Conservation (phyloP, 495 filamentous ascomycete species). For the Annulohypoxylon maeteangense region DNA sequence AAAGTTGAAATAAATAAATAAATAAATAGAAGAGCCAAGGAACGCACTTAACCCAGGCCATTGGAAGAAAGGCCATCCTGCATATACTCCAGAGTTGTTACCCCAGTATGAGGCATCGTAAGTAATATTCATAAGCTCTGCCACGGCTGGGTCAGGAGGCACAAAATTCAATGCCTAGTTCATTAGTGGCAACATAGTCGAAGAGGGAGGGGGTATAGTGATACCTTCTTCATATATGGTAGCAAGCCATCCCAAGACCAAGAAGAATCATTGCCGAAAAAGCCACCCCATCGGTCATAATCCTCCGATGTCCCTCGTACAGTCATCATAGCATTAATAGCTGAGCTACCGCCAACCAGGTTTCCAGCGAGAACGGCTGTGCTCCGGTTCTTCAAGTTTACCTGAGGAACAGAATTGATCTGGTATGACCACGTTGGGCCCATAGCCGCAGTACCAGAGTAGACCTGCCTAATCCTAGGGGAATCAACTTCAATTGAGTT, state of each 20-base stretch:
- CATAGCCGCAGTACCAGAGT: slow-evolving; percentile 44
- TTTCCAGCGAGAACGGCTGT: slow-evolving; percentile 49
- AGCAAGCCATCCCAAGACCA: slow-evolving; percentile 61
- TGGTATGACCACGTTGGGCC: slow-evolving; percentile 54
- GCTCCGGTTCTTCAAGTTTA: slow-evolving; percentile 48
- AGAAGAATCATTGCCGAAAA: slow-evolving; percentile 50
- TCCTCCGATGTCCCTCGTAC: slow-evolving; percentile 55
- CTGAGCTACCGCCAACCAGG: slow-evolving; percentile 59
- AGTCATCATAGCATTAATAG: slow-evolving; percentile 60
- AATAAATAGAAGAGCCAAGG: not conserved
- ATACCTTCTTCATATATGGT: slow-evolving; percentile 59
- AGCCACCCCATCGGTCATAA: slow-evolving; percentile 59
- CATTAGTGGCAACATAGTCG: not conserved
- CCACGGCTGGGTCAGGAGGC: slow-evolving; percentile 48
- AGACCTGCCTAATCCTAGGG: slow-evolving; percentile 44
- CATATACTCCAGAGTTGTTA: slow-evolving; percentile 52
- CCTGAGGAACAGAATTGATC: slow-evolving; percentile 57
- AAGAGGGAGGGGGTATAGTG: not conserved
- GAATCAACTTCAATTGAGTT: slow-evolving; percentile 33
- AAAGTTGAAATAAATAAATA: too few relatives aligned
- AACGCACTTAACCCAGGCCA: slow-evolving; percentile 49
- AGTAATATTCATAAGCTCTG: slow-evolving; percentile 52
- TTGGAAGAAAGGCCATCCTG: slow-evolving; percentile 57
- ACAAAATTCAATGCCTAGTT: slow-evolving; percentile 52
- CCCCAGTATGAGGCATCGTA: slow-evolving; percentile 58